Base-by-base conservation (phyloP, 192 early-diverging fungal species). In the Bifiguratus adelaidae region DNA sequence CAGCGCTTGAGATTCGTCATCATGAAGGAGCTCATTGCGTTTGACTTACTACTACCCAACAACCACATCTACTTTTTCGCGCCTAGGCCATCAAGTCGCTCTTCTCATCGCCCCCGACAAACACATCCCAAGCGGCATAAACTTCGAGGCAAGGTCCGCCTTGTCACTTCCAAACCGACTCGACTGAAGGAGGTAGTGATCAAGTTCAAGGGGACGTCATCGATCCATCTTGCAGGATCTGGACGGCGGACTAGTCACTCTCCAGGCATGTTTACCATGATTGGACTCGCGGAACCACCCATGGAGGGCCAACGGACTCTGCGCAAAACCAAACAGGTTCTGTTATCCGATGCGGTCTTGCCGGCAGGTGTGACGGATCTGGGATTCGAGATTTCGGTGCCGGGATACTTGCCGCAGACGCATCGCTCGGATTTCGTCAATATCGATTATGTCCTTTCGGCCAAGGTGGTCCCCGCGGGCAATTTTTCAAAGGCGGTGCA, bases 51-150 rank as follows among this genome's bases (percentile, higher is more conserved):
- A 4, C 37, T 38, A 7, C 37, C 37, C 5, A 38, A 15, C 4
- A 38, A 15, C 16, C 16, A 15, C 37, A 15, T 38, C n/a, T 21
- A 38, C 37, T 38, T 38, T 21, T 38, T 38, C 12, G 37, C 16
- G 4, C 37, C 37, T 12, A 15, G 37, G 4, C 37, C 37, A 15
- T 15, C 37, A 20, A 20, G 16, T 21, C 3, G 16, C 4, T 38
- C 37, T 38, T 38, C 37, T 12, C 37, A 34, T 8, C 44, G 21
- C 33, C 32, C 30, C 32, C 50, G 38, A 22, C 36, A 35, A 25
- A 30, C 37, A 45, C 50, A 52, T 47, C 53, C 53, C 11, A 55
- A 55, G 25, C 41, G 53, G 30, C 48, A 61, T 33, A 61, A 61
- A 37, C 18, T 61, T 25, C 48, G 53, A 35, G 53, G 60, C 41